These are phyloP conservation scores for Yamadazyma blattariae DNA, from an alignment of 1,139 yeast species.

Conservation along the genomic window DNA sequence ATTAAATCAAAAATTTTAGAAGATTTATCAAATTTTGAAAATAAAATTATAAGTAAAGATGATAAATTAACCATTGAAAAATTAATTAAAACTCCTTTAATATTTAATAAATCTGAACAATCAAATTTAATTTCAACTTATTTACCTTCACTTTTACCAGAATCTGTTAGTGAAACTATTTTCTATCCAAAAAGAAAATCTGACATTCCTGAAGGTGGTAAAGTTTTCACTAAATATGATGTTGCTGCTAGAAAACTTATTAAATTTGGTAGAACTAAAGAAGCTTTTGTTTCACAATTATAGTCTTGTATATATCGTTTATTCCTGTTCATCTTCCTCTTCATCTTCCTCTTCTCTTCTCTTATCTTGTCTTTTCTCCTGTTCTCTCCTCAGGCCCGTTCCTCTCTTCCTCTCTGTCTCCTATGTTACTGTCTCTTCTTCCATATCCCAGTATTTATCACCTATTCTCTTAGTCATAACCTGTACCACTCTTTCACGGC, in stretches of 20 bases:
- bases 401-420: too few species aligned
- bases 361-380: too few species aligned
- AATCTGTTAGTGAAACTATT: slow-evolving; percentile 33
- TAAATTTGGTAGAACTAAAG: slow-evolving; percentile 38
- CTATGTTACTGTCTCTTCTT: too few species aligned
- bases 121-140: slow-evolving; percentile 20
- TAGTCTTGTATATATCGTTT: not conserved
- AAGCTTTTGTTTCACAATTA: slow-evolving; percentile 17
- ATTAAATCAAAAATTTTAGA: slow-evolving; percentile 19
- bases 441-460: too few species aligned
- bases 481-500: too few species aligned
- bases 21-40: slow-evolving; percentile 19
- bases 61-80: slow-evolving; percentile 22
- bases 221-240: slow-evolving; percentile 33
- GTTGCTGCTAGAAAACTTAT: slow-evolving; percentile 24
- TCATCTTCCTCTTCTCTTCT: too few species aligned
- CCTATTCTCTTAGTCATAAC: too few species aligned
- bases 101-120: slow-evolving; percentile 26
- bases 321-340: too few species aligned
- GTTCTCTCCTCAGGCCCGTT: too few species aligned
- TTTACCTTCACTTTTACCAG: slow-evolving; percentile 36
- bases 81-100: slow-evolving; percentile 36
- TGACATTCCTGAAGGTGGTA: slow-evolving; percentile 32
- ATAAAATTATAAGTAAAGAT: slow-evolving; percentile 22
- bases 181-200: slow-evolving; percentile 24